These are phyloP conservation scores for Orychophragmus violaceus DNA, from an alignment of 345 rosid genomes.

Conservation along the genomic window DNA sequence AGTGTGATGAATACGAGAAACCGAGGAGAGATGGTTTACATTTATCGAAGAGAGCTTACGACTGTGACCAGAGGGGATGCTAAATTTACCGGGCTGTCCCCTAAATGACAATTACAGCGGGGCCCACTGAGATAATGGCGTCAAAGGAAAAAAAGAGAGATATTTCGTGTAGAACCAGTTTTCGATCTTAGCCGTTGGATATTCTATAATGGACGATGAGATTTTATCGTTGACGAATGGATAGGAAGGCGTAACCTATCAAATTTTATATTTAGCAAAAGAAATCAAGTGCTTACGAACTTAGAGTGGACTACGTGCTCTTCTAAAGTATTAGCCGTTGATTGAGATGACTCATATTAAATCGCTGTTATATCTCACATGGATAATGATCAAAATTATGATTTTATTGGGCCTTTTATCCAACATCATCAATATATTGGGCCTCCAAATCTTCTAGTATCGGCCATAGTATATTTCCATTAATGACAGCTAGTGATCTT, in stretches of 20 bases:
- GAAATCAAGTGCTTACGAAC: neutral
- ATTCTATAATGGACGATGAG: neutral
- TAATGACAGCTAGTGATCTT: too few relatives aligned
- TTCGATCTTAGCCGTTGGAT: conserved; percentile 16
- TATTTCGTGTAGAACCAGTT: conserved; percentile 15
- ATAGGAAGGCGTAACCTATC: conserved; percentile 15
- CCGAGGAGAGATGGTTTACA: conserved; percentile 6
- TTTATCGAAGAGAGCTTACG: conserved; percentile 26
- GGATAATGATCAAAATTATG: neutral
- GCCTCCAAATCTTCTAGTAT: too few relatives aligned
- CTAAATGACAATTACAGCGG: conserved; percentile 23
- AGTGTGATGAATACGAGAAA: conserved; percentile 4
- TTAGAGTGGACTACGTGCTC: neutral
- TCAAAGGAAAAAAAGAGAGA: neutral
- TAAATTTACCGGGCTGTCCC: conserved; percentile 15
- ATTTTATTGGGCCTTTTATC: neutral
- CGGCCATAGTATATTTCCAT: too few relatives aligned
- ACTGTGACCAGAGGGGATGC: conserved; percentile 16
- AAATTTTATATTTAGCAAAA: neutral
- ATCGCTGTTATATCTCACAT: neutral
- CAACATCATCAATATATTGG: neutral
- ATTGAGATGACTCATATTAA: neutral
- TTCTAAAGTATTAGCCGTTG: neutral
- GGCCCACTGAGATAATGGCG: conserved; percentile 11
- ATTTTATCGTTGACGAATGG: conserved; percentile 15